A percentile compares a stretch with the other conserved stretches of the same genome.
Evolutionary conservation across 257 asterid species (phyloP).

Genomic region (Jasminum sambac): DNA sequence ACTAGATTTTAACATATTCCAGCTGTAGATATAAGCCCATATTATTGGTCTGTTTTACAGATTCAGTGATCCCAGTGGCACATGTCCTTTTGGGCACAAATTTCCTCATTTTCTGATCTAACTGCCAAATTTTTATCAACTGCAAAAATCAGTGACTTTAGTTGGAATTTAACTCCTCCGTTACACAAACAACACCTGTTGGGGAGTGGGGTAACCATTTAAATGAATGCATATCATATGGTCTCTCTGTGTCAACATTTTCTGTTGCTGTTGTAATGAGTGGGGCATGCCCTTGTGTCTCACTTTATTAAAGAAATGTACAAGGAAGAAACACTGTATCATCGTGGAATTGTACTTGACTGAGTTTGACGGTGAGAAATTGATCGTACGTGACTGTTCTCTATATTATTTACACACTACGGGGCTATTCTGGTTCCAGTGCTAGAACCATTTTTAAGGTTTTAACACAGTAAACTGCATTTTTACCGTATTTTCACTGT

Average conservation of each 20-base stretch:
- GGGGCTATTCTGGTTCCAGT: no score
- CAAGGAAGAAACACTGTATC: neutral
- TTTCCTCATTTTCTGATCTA: neutral
- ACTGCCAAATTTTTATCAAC: neutral
- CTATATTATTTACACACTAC: no score
- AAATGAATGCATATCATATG: neutral
- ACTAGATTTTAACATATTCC: no score
- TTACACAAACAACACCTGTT: no score
- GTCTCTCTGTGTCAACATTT: neutral
- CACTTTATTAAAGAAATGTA: neutral
- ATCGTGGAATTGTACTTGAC: neutral
- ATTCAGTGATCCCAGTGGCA: neutral
- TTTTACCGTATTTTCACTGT: no score
- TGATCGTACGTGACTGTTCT: no score
- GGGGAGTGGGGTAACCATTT: neutral
- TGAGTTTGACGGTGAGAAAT: no score
- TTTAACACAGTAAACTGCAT: no score
- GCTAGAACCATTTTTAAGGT: no score
- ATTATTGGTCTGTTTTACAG: neutral
- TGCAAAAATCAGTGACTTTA: neutral
- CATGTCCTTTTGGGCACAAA: neutral
- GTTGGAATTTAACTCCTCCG: no score
- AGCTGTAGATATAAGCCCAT: neutral
- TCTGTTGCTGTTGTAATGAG: neutral
- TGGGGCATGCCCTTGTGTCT: neutral